Evolutionary conservation across 1,284 basidiomycete species (phyloP).

Genomic region (Wallemia mellicola): DNA sequence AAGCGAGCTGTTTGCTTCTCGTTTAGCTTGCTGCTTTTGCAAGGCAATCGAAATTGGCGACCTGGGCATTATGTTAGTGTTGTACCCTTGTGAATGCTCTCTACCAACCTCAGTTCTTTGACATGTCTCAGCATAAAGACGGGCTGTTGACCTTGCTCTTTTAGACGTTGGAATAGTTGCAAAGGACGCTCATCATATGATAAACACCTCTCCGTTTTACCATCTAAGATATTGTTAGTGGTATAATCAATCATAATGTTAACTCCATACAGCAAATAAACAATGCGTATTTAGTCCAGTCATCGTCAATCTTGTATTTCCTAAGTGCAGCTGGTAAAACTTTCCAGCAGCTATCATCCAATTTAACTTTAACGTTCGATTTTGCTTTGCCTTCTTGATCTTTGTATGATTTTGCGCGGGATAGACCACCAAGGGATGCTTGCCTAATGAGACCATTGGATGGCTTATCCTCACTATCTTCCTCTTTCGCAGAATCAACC

Average conservation of each 20-base stretch:
- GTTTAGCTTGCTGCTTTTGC: constrained; percentile 57
- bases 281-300: constrained; percentile 95
- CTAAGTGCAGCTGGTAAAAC: constrained; percentile 89
- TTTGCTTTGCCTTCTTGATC: neutral
- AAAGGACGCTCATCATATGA: constrained; percentile 95
- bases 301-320: constrained; percentile 96
- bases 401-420: neutral
- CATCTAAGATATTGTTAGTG: neutral
- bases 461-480: constrained; percentile 1
- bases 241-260: neutral
- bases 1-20: constrained; percentile 2
- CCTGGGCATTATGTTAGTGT: constrained; percentile 18
- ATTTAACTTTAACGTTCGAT: constrained; percentile 24
- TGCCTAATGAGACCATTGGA: neutral
- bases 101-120: constrained; percentile 18
- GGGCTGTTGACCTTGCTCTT: constrained; percentile 86
- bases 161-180: constrained; percentile 82
- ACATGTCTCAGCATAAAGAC: constrained; percentile 98
- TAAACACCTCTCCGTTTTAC: constrained; percentile 53
- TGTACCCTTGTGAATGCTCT: constrained; percentile 8
- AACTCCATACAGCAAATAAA: constrained; percentile 86
- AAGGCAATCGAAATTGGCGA: constrained; percentile 83
- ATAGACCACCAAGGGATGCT: neutral
- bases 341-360: constrained; percentile 95
- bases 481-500: constrained; percentile 2